phyloP scores from a whole-genome alignment of 2,329 filamentous ascomycete species.

The Hypomyces perniciosus region DNA sequence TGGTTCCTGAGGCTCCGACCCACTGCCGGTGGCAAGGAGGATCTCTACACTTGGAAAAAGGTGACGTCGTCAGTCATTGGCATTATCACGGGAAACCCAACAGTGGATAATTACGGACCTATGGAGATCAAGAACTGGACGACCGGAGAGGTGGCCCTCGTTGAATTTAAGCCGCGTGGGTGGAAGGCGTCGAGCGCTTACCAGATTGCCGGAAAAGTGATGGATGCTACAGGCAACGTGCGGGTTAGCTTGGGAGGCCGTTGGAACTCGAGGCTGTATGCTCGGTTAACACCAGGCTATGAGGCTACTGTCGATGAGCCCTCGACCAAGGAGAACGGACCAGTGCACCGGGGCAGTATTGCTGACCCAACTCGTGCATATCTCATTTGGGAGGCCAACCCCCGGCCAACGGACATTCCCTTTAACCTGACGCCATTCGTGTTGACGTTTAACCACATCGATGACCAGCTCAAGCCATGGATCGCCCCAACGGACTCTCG shows the following conservation, averaged over 20 bases:
- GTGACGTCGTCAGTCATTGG: slow-evolving; percentile 96
- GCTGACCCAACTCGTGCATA: slow-evolving; percentile 70
- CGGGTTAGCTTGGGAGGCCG: slow-evolving; percentile 86
- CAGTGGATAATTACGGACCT: slow-evolving; percentile 93
- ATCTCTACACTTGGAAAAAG: slow-evolving; percentile 98
- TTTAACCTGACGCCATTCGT: slow-evolving; percentile 98
- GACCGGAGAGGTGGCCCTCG: slow-evolving; percentile 79
- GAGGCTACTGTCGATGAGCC: slow-evolving; percentile 65
- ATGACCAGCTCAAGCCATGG: slow-evolving; percentile 69
- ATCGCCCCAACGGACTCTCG: slow-evolving; percentile 90
- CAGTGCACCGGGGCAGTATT: slow-evolving; percentile 44
- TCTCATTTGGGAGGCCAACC: slow-evolving; percentile 86
- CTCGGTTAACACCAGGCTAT: slow-evolving; percentile 83
- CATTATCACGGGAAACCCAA: slow-evolving; percentile 93
- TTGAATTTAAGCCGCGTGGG: slow-evolving; percentile 92
- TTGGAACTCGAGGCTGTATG: slow-evolving; percentile 98
- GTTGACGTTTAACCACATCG: slow-evolving; percentile 85
- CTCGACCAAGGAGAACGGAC: slow-evolving; percentile 25
- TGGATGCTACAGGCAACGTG: slow-evolving; percentile 72
- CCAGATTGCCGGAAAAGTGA: slow-evolving; percentile 78
- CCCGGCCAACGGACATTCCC: slow-evolving; percentile 74
- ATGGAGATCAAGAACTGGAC: slow-evolving; percentile 99
- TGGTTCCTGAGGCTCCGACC: slow-evolving; percentile 91
- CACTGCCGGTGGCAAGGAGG: slow-evolving; percentile 65
- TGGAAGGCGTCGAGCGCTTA: slow-evolving; percentile 95